Conservation (phyloP, 2,329 filamentous ascomycete species). For the Mycosphaerella sp. region DNA sequence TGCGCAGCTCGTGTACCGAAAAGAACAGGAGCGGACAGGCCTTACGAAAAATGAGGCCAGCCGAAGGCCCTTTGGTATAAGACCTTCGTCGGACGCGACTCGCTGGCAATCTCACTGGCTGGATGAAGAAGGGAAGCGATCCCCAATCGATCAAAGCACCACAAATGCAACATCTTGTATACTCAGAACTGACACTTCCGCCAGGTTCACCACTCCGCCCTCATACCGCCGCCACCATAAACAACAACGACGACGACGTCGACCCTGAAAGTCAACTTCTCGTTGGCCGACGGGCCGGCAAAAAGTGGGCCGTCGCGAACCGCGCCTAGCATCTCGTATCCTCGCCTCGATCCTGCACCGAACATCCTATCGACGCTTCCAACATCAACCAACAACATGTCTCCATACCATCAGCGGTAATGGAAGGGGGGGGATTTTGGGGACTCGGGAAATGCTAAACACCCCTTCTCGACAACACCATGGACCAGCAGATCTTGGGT, state of each 20-base stretch:
- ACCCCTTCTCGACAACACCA: not conserved
- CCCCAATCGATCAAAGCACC: not conserved
- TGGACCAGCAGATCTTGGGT: conserved; percentile 2
- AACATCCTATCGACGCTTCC: not conserved
- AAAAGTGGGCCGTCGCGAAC: not conserved
- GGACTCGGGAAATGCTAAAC: too few relatives aligned
- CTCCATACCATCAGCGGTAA: not conserved
- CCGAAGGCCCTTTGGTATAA: not conserved
- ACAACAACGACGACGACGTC: not conserved
- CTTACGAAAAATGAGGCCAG: not conserved
- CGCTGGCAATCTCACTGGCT: not conserved
- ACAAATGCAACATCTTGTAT: not conserved
- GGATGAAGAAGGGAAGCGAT: not conserved
- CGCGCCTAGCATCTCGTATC: not conserved
- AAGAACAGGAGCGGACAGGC: not conserved
- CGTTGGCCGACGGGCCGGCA: not conserved
- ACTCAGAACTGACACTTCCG: not conserved
- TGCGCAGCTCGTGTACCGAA: not conserved
- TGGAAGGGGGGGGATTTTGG: too few relatives aligned
- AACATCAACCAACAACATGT: not conserved
- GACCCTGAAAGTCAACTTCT: too few relatives aligned
- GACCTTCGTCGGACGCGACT: not conserved
- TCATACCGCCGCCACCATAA: not conserved
- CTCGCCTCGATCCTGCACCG: not conserved
- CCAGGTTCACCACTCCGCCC: not conserved